Evolutionary conservation across 345 rosid species (phyloP).

Genomic region (Rhodomyrtus tomentosa): DNA sequence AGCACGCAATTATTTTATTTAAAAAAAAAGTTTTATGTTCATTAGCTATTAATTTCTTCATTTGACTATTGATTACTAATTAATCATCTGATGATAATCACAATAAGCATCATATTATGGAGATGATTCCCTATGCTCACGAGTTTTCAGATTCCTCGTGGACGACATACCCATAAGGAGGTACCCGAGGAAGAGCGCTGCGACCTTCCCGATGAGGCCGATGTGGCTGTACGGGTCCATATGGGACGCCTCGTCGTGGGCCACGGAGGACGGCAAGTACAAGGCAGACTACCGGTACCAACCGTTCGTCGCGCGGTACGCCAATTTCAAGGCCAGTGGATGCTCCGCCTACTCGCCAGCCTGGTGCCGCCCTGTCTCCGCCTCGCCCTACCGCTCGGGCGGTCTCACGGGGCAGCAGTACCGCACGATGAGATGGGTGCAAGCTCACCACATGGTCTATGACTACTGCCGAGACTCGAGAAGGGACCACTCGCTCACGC

Average conservation of each 20-base stretch:
- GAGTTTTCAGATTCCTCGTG: slow-evolving; percentile 60
- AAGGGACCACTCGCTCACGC: slow-evolving; percentile 77
- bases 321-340: slow-evolving; percentile 62
- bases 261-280: slow-evolving; percentile 93
- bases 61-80: not conserved
- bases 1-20: no score
- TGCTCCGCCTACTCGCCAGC: slow-evolving; percentile 63
- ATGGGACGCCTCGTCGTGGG: slow-evolving; percentile 99
- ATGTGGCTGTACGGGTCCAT: slow-evolving; percentile 97
- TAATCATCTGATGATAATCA: not conserved
- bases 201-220: slow-evolving; percentile 83
- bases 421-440: slow-evolving; percentile 79
- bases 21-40: not conserved
- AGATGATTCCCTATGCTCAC: not conserved
- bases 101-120: not conserved
- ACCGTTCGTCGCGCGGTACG: slow-evolving; percentile 68
- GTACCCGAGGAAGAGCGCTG: slow-evolving; percentile 65
- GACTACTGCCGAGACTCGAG: slow-evolving; percentile 68
- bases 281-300: slow-evolving; percentile 83
- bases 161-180: slow-evolving; percentile 94
- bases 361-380: slow-evolving; percentile 56
- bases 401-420: slow-evolving; percentile 52
- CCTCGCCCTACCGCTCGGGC: slow-evolving; percentile 62
- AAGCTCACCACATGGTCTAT: slow-evolving; percentile 49
- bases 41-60: not conserved